Base-by-base conservation (phyloP, 2,329 filamentous ascomycete genomes). In the Venturia oleaginea region DNA sequence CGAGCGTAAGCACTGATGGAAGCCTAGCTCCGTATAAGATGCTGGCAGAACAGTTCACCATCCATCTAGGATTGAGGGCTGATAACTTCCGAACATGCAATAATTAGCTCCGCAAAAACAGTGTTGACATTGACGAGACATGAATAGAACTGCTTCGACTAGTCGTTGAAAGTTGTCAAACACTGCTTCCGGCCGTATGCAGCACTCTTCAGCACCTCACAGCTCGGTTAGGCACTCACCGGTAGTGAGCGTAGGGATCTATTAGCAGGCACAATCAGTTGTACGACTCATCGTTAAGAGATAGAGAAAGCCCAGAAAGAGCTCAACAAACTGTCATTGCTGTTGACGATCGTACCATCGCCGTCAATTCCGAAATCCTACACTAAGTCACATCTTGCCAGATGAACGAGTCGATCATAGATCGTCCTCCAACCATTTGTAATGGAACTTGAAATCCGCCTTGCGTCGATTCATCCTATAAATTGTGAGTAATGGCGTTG, bases 381-480 rank as follows among this genome's bases (percentile, higher is more conserved):
- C 51, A 57, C 17, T 34, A 57, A 57, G 27, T 34, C 8, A 57
- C 51, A 30, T 57, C 51, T 30, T 57, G 15, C 51, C 30, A 57
- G 27, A 27, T 51, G 46, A 57, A 8, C 15, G 34, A 11, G 51
- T 22, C 17, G 51, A 2, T 57, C 74, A 87, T 76, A 96, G 84
- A 77, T 97, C 93, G 74, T 97, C 93, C 77, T 97, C 93, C 69
- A 97, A 84, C 78, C 94, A 97, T 78, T 96, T 96, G 82, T 97
- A 97, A 66, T 91, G 89, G 78, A 97, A 97, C 79, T 96, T 95
- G 82, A 97, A 97, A 76, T 97, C 93, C 65, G 91, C 92, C 81
- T 97, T 97, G 75, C 93, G 83, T 69, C 93, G 90, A 77, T 97
- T 97, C 93, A 97, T 97, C 93, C 93, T 97, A 64, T n/a, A 59